Base-by-base conservation (phyloP, 192 early-diverging fungal species). In the Coemansia sp. region DNA sequence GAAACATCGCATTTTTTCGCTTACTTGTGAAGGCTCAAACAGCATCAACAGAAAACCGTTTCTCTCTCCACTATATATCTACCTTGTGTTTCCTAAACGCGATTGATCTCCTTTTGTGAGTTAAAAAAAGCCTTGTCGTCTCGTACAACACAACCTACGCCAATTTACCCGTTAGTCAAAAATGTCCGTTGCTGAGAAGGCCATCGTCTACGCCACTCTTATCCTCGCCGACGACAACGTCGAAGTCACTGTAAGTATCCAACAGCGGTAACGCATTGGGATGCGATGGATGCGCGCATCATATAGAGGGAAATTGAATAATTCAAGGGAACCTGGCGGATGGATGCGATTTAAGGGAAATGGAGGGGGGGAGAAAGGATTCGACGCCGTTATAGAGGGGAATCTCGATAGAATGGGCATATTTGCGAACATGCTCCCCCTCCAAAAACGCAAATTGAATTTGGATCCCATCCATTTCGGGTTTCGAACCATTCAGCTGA, bases 211-310 rank as follows among this genome's bases (percentile, higher is more conserved):
- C 90, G 94, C 97, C 69, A 89, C 97, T 51, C 92, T 99, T 73
- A 98, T 98, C 90, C 95, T 99, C 80, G 87, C 93, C 85, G 97
- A 99, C 84, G 97, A 98, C 84, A 91, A 93, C 76, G 84, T 97
- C 83, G 95, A 91, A 72, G 94, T 99, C 88, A 94, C 95, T 73
- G 95, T 97, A 83, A 78, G 81, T 83, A 88, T 82, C 89, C 46
- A 59, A 36, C 39, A 36, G 15, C n/a, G 36, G 8, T 38, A 35
- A n/a, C 53, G 36, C 21, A 21, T 52, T 34, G 35, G 57, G 35
- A 59, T 38, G 57, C 57, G 52, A 75, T 75, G 62, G 48, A 61
- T 79, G 63, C 56, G 62, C 53, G 35, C 21, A 34, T 23, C 21
- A 45, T 33, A 38, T 15, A 45, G 51, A 51, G 64, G 61, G 56